These are phyloP conservation scores for Penicillium brevicompactum DNA, from an alignment of 2,329 filamentous ascomycete species.

Conservation along the genomic window DNA sequence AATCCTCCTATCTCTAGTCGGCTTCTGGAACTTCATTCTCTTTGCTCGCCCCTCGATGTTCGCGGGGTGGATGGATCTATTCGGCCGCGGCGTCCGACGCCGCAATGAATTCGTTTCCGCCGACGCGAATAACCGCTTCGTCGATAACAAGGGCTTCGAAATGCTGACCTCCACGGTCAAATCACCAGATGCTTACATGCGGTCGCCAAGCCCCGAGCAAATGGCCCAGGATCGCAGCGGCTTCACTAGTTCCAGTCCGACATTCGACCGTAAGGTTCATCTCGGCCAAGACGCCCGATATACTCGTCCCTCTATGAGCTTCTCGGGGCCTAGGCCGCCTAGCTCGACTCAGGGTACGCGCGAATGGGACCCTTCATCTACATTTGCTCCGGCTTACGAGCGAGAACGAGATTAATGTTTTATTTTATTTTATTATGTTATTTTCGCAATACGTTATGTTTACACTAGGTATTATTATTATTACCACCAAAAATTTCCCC, in stretches of 20 bases:
- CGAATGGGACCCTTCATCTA: constrained; percentile 42
- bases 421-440: neutral
- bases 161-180: constrained; percentile 60
- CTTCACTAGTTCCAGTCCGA: constrained; percentile 27
- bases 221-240: constrained; percentile 19
- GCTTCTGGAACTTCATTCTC: constrained; percentile 80
- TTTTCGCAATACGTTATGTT: neutral
- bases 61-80: constrained; percentile 74
- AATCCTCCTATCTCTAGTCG: constrained; percentile 80
- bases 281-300: constrained; percentile 51
- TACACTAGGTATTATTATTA: neutral
- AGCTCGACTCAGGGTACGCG: constrained; percentile 27
- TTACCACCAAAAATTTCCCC: neutral
- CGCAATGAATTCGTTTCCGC: constrained; percentile 83
- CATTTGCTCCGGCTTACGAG: constrained; percentile 32
- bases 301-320: constrained; percentile 50
- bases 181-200: constrained; percentile 32
- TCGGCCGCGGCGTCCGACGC: constrained; percentile 43
- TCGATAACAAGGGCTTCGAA: constrained; percentile 73
- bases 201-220: constrained; percentile 23
- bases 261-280: constrained; percentile 24
- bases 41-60: constrained; percentile 85
- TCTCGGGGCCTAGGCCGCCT: constrained; percentile 51
- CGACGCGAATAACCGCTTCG: constrained; percentile 70
- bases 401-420: constrained; percentile 12